A percentile compares a stretch with the other conserved stretches of the same genome.
These are phyloP conservation scores for Fusarium protoensiforme DNA, from an alignment of 2,329 filamentous ascomycete genomes.

Conservation along the genomic window DNA sequence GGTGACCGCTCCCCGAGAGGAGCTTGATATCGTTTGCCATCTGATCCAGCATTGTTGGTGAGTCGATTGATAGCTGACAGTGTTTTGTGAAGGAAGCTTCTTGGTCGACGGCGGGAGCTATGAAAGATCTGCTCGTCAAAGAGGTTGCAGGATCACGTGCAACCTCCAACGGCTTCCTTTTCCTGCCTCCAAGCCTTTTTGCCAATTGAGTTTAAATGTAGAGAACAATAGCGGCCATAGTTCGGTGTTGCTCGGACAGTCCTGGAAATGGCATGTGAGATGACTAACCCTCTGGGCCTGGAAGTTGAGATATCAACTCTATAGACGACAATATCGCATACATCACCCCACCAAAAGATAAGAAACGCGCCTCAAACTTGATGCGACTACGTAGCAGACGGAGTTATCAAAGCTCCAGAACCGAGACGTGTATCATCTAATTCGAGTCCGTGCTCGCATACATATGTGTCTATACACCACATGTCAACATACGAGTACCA, in stretches of 20 bases:
- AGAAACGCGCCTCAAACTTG: background rate
- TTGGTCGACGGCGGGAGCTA: background rate
- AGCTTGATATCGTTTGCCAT: slow-evolving; percentile 4
- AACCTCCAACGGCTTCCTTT: background rate
- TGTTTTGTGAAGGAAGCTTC: background rate
- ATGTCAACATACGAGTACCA: slow-evolving; percentile 36
- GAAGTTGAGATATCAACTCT: background rate
- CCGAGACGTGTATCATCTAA: background rate
- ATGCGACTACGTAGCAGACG: background rate
- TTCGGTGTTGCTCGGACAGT: background rate
- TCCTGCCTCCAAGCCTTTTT: background rate
- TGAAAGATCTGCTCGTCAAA: background rate
- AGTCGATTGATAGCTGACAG: background rate
- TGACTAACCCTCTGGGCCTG: background rate
- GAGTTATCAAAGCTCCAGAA: slow-evolving; percentile 5
- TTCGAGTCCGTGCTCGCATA: background rate
- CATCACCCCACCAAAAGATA: background rate
- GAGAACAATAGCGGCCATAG: background rate
- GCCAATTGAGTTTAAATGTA: background rate
- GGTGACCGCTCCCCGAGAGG: slow-evolving; percentile 7
- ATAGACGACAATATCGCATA: background rate
- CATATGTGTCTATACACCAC: background rate
- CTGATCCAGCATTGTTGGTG: background rate
- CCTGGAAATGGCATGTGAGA: background rate
- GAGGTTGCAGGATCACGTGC: background rate